Evolutionary conservation across 768 basidiomycete species (phyloP).

Genomic region (Podaxis mareebaensis): DNA sequence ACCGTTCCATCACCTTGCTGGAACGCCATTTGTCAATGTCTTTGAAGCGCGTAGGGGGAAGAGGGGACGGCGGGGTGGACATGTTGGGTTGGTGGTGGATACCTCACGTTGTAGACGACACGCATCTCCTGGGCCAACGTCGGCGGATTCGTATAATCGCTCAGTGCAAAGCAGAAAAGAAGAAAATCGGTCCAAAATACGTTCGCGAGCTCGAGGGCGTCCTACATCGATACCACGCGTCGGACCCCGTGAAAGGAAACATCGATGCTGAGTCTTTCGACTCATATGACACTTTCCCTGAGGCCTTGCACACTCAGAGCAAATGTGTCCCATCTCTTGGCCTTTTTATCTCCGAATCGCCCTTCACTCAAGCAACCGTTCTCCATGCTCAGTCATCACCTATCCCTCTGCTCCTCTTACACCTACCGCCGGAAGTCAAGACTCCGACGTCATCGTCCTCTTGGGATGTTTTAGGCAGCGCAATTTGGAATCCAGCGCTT

Average conservation of each 20-base stretch:
- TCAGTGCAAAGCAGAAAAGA: slow-evolving; percentile 92
- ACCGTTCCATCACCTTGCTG: slow-evolving; percentile 61
- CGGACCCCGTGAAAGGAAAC: background rate
- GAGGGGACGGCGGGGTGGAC: slow-evolving; percentile 88
- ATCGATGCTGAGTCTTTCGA: background rate
- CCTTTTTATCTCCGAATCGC: slow-evolving; percentile 76
- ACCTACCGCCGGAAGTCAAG: slow-evolving; percentile 55
- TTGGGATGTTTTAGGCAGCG: slow-evolving; percentile 39
- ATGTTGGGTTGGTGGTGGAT: slow-evolving; percentile 94
- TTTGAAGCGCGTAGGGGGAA: slow-evolving; percentile 78
- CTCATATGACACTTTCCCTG: background rate
- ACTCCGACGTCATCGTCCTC: background rate
- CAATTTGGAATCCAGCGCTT: slow-evolving; percentile 73
- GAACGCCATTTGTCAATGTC: slow-evolving; percentile 76
- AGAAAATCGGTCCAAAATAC: slow-evolving; percentile 74
- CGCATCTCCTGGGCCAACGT: slow-evolving; percentile 23
- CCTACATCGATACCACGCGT: slow-evolving; percentile 46
- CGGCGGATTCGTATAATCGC: slow-evolving; percentile 74
- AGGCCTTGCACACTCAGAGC: background rate
- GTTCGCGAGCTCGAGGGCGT: slow-evolving; percentile 95
- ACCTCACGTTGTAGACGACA: slow-evolving; percentile 34
- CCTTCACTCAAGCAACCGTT: slow-evolving; percentile 72
- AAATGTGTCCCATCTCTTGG: slow-evolving; percentile 44
- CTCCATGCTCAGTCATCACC: slow-evolving; percentile 72
- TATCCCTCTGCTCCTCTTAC: slow-evolving; percentile 77